These are phyloP conservation scores for Rheum nobile DNA, from an alignment of 148 eudicot genomes.

Conservation along the genomic window DNA sequence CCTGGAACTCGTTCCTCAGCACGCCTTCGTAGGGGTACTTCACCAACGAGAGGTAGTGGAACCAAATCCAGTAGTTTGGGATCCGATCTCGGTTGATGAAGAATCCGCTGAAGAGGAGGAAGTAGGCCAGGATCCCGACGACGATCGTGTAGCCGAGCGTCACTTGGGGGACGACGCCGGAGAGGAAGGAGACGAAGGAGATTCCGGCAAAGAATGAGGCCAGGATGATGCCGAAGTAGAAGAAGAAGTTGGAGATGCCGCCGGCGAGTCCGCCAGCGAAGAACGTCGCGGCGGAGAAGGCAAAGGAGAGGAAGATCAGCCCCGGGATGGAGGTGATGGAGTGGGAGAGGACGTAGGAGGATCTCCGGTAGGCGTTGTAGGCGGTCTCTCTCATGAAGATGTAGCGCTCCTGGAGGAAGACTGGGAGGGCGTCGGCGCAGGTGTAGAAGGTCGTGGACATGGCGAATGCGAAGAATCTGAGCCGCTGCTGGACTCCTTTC, in stretches of 20 bases:
- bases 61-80: conserved; percentile 25
- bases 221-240: conserved; percentile 17
- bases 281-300: no score
- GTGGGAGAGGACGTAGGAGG: no score
- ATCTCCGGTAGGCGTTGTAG: conserved; percentile 15
- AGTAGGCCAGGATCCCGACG: conserved; percentile 16
- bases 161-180: conserved; percentile 15
- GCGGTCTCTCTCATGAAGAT: conserved; percentile 18
- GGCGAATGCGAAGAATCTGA: no score
- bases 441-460: no score
- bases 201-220: conserved; percentile 20
- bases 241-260: conserved; percentile 13
- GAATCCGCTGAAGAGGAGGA: conserved; percentile 22
- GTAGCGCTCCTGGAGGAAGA: conserved; percentile 17
- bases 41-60: conserved; percentile 24
- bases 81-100: conserved; percentile 21
- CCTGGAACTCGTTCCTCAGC: conserved; percentile 13
- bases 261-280: conserved; percentile 16
- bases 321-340: no score
- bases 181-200: conserved; percentile 18
- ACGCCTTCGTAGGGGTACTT: conserved; percentile 29
- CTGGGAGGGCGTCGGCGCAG: no score
- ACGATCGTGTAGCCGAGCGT: conserved; percentile 12
- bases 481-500: no score
- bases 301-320: no score